A percentile compares a stretch with the other conserved stretches of the same genome.
Conservation (phyloP, 768 basidiomycete genomes). For the Hydnomerulius pinastri region DNA sequence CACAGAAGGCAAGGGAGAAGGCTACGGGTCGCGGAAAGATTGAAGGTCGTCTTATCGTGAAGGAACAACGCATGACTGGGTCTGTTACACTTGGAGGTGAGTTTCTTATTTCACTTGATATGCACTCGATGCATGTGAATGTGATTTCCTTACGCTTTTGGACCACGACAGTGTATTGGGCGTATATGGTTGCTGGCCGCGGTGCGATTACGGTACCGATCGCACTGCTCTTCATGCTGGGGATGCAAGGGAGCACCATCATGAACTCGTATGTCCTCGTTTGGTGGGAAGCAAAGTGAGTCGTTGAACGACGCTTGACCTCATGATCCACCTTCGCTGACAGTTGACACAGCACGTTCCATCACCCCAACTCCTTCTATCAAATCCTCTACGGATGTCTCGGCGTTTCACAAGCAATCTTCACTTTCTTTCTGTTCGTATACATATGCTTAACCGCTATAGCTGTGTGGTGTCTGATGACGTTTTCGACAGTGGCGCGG, state of each 20-base stretch:
- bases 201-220: slow-evolving; percentile 52
- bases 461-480: neutral
- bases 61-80: slow-evolving; percentile 67
- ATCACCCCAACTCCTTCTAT: slow-evolving; percentile 57
- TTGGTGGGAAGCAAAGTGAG: slow-evolving; percentile 70
- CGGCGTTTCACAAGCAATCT: slow-evolving; percentile 56
- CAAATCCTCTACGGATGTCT: slow-evolving; percentile 64
- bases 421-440: slow-evolving; percentile 59
- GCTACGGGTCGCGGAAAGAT: slow-evolving; percentile 61
- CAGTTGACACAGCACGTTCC: slow-evolving; percentile 40
- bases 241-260: slow-evolving; percentile 65
- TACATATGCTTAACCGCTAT: neutral
- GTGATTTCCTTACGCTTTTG: neutral
- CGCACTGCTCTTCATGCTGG: slow-evolving; percentile 47
- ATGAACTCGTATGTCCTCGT: slow-evolving; percentile 68
- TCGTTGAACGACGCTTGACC: slow-evolving; percentile 1
- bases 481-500: slow-evolving; percentile 42
- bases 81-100: slow-evolving; percentile 53
- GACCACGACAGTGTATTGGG: slow-evolving; percentile 50
- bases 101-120: slow-evolving; percentile 7
- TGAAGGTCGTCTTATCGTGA: slow-evolving; percentile 65
- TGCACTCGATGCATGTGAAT: too few species aligned
- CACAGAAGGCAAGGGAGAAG: slow-evolving; percentile 28
- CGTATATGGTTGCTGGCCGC: slow-evolving; percentile 58
- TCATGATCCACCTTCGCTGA: too few species aligned